Evolutionary conservation across 2,329 filamentous ascomycete genomes (phyloP).

Genomic region (Pseudogymnoascus sp.): DNA sequence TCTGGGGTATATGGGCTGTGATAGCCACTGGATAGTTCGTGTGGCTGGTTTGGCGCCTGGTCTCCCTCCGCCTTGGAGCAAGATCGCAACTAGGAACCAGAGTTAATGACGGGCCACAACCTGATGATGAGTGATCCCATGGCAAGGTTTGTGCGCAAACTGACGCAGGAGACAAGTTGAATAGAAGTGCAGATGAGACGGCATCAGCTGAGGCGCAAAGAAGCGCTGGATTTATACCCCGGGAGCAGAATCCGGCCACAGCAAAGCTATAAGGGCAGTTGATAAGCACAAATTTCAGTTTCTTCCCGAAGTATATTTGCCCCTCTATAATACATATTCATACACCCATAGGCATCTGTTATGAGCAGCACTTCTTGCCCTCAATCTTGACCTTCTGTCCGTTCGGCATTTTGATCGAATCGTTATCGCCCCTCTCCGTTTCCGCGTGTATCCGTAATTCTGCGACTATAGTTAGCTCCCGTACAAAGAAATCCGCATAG

Average conservation of each 20-base stretch:
- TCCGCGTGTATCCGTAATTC: slow-evolving; percentile 84
- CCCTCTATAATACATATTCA: slow-evolving; percentile 7
- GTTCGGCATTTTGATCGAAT: slow-evolving; percentile 64
- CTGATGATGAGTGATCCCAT: neutral
- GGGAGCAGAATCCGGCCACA: neutral
- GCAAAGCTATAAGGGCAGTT: neutral
- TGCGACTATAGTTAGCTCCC: slow-evolving; percentile 35
- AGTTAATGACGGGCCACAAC: neutral
- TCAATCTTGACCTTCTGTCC: slow-evolving; percentile 29
- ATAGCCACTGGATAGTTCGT: neutral
- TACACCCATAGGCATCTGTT: neutral
- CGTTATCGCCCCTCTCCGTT: slow-evolving; percentile 89
- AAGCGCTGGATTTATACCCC: neutral
- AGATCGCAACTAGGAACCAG: neutral
- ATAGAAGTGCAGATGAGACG: neutral
- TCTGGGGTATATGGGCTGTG: neutral
- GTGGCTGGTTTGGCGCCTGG: neutral
- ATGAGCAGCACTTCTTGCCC: slow-evolving; percentile 25
- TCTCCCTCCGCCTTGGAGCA: neutral
- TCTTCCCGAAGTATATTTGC: neutral
- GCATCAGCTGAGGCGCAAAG: neutral
- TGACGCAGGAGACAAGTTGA: neutral
- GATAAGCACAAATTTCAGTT: neutral
- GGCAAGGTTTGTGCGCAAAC: neutral
- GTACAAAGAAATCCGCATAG: neutral